phyloP scores from a whole-genome alignment of 192 early-diverging fungal species.

The Coemansia sp. region DNA sequence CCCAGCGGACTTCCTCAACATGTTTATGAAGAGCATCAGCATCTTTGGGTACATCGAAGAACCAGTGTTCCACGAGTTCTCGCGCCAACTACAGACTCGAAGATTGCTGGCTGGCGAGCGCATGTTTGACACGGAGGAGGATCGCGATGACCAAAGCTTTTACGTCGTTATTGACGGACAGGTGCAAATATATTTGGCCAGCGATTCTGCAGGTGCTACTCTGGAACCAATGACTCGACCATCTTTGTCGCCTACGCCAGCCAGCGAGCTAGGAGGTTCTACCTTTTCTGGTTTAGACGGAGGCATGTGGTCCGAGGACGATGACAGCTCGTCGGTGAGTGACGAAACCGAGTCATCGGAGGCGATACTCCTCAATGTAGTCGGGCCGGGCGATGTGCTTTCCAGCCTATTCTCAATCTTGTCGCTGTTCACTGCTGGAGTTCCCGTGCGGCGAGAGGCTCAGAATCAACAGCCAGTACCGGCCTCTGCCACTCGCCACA shows the following conservation, averaged over 20 bases:
- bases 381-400: conserved; percentile 86
- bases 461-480: not conserved
- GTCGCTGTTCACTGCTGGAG: conserved; percentile 81
- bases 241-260: not conserved
- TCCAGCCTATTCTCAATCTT: conserved; percentile 93
- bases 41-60: conserved; percentile 97
- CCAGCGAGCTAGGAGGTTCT: not conserved
- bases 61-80: conserved; percentile 95
- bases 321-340: not conserved
- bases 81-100: conserved; percentile 82
- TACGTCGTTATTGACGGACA: conserved; percentile 95
- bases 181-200: conserved; percentile 82
- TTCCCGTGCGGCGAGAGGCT: conserved; percentile 46
- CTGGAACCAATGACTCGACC: not conserved
- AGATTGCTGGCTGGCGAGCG: conserved; percentile 73
- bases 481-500: not conserved
- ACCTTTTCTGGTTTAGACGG: conserved; percentile 22
- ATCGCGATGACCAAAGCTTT: conserved; percentile 68
- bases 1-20: conserved; percentile 51
- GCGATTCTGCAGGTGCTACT: not conserved
- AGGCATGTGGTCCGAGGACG: not conserved
- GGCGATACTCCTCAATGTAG: conserved; percentile 72
- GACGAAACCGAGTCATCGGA: conserved; percentile 56
- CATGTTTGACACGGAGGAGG: conserved; percentile 71
- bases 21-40: conserved; percentile 72